Percentiles rank a stretch among this genome's conserved stretches.
phyloP scores from a whole-genome alignment of 345 rosid species.

The Aquilaria yunnanensis region DNA sequence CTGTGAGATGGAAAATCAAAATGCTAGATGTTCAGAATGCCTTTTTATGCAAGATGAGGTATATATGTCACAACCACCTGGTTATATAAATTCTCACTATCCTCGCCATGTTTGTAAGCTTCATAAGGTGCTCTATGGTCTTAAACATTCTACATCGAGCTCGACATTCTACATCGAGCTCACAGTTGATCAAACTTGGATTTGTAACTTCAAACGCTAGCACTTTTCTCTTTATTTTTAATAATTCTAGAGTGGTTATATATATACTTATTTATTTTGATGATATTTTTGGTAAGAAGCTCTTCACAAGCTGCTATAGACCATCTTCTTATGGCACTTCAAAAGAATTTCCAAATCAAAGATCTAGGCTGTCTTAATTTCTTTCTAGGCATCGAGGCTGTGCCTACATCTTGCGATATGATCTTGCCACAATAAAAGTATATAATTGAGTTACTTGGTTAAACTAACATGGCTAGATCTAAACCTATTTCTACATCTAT shows the following conservation, averaged over 20 bases:
- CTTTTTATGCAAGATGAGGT: background rate
- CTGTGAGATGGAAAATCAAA: background rate
- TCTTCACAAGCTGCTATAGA: too few relatives aligned
- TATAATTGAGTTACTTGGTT: background rate
- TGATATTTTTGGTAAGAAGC: too few relatives aligned
- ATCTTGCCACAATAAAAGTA: too few relatives aligned
- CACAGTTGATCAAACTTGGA: background rate
- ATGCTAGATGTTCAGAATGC: background rate
- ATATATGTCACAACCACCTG: background rate
- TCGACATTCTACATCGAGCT: background rate
- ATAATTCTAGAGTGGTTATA: background rate
- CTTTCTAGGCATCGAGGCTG: background rate
- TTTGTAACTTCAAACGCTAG: background rate
- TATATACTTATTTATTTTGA: too few relatives aligned
- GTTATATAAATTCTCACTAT: background rate
- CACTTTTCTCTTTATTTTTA: too few relatives aligned
- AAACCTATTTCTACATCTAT: background rate
- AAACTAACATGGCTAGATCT: background rate
- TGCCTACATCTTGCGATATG: too few relatives aligned
- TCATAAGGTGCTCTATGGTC: too few relatives aligned
- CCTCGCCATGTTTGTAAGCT: background rate
- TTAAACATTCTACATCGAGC: too few relatives aligned
- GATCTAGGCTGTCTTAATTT: too few relatives aligned
- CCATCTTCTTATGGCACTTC: too few relatives aligned
- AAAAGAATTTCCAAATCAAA: too few relatives aligned